Base-by-base conservation (phyloP, 2,329 filamentous ascomycete genomes). In the Metarhizium anisopliae region DNA sequence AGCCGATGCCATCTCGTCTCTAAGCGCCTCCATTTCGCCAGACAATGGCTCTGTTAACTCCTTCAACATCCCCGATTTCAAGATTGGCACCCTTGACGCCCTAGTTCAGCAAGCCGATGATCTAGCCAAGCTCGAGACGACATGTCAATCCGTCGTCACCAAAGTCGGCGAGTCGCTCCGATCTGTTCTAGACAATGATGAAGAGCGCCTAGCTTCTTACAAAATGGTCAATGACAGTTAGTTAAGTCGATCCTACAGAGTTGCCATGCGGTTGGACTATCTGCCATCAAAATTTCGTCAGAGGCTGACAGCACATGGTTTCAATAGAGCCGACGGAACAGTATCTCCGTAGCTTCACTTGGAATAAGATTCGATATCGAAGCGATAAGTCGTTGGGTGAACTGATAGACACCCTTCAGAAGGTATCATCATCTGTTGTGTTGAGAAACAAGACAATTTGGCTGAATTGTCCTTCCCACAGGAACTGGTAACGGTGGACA, bases 291-390 rank as follows among this genome's bases (percentile, higher is more conserved):
- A 60, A 8, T 54, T 52, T 35, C 47, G 14, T 47, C 47, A 35
- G n/a, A 32, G 29, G 11, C 13, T 40, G 18, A 29, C 55, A 45
- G 53, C 56, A n/a, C 38, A 25, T 32, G 43, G 29, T 10, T 51
- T 29, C 59, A 56, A 40, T 69, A 97, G 93, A 95, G 72, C 92
- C 94, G n/a, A 91, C 93, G 58, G 93, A 96, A 65, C 87, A 93
- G 69, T 99, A 97, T 69, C 77, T 99, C 50, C 84, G 86, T 67
- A 86, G 82, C 55, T 99, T 97, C 73, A 82, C 84, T 62, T 99
- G 94, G 94, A 97, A 97, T 76, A 96, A 94, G 73, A 90, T 95
- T 73, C 94, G 96, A 70, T 99, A 97, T 73, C 86, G 94, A 65
- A 87, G 89, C 59, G 94, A 99, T 72, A 95, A 93, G 70, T 83